Conservation (phyloP, 2,329 filamentous ascomycete genomes). For the Fusarium duplospermum region DNA sequence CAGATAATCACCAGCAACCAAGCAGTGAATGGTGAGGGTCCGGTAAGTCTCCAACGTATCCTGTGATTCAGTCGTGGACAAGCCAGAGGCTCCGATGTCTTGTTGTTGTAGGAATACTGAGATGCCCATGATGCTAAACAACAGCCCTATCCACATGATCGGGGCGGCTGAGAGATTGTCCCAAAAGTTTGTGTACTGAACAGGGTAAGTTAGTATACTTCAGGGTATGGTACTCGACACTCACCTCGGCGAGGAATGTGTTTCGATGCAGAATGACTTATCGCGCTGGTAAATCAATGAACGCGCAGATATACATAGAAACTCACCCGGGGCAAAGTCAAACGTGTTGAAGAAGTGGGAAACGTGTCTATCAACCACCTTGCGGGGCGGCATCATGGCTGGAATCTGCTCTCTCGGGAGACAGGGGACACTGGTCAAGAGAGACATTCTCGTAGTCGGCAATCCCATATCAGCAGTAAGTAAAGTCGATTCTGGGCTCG, state of each 20-base stretch:
- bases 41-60: conserved; percentile 22
- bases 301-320: fast-evolving
- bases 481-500: background rate
- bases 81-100: background rate
- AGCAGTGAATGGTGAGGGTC: conserved; percentile 30
- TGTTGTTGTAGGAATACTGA: background rate
- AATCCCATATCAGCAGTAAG: background rate
- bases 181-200: background rate
- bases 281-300: no score
- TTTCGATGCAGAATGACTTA: background rate
- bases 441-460: background rate
- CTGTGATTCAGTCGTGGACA: background rate
- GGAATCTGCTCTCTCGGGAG: conserved; percentile 21
- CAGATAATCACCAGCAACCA: conserved; percentile 32
- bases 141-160: conserved; percentile 17
- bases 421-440: background rate
- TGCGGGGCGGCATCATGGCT: conserved; percentile 23
- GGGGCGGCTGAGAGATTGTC: background rate
- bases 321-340: conserved; percentile 19
- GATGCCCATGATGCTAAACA: conserved; percentile 20
- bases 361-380: conserved; percentile 31
- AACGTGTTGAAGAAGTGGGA: conserved; percentile 36
- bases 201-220: background rate
- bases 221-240: no score
- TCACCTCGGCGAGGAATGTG: background rate